A percentile compares a stretch with the other conserved stretches of the same genome.
Evolutionary conservation across 257 asterid genomes (phyloP).

Genomic region (Nicotiana paniculata): DNA sequence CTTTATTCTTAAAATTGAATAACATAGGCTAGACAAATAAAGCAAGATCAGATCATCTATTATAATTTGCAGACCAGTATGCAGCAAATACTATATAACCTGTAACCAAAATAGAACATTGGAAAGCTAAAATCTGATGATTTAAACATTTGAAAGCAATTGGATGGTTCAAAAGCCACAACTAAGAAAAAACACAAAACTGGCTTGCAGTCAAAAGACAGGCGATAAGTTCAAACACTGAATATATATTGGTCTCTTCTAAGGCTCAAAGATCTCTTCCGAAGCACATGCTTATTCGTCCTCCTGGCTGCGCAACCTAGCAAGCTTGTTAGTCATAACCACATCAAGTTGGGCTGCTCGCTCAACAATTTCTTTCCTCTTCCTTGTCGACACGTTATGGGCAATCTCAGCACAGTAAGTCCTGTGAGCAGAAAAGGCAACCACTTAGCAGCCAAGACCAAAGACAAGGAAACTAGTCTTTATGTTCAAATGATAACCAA

Average conservation of each 20-base stretch:
- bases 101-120: background rate
- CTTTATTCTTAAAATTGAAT: too few relatives aligned
- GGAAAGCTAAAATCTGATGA: background rate
- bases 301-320: constrained; percentile 67
- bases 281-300: constrained; percentile 42
- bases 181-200: background rate
- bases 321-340: constrained; percentile 69
- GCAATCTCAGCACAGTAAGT: constrained; percentile 71
- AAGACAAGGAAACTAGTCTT: background rate
- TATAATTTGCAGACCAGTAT: background rate
- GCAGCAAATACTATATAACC: background rate
- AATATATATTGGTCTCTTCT: background rate
- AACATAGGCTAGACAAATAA: background rate
- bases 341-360: constrained; percentile 72
- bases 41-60: background rate
- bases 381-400: constrained; percentile 54
- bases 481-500: background rate
- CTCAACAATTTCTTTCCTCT: constrained; percentile 68
- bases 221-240: background rate
- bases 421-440: constrained; percentile 16
- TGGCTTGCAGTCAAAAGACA: background rate
- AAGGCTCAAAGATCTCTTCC: background rate
- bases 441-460: background rate
- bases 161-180: background rate
- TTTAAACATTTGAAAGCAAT: background rate